Percentiles rank a stretch among this genome's conserved stretches.
These are phyloP conservation scores for Eleusine indica DNA, from an alignment of 176 grass and related monocot species.

Conservation along the genomic window DNA sequence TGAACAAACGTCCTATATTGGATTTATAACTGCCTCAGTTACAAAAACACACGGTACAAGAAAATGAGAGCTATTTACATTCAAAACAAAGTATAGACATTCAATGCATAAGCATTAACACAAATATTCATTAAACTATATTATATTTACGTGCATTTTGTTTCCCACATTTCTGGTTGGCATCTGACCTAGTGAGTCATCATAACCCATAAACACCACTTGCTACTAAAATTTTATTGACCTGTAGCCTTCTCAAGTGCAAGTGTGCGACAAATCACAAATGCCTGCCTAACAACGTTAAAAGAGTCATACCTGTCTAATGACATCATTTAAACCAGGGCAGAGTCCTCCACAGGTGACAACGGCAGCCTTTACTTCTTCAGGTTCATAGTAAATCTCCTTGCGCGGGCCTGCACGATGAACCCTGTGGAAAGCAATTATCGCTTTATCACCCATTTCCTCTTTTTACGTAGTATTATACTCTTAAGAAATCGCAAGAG, in stretches of 20 bases:
- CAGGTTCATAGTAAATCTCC: constrained; percentile 89
- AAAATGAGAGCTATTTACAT: background rate
- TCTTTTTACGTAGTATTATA: constrained; percentile 6
- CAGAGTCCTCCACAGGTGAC: constrained; percentile 97
- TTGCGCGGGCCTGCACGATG: constrained; percentile 95
- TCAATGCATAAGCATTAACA: constrained; percentile 13
- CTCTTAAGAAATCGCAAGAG: background rate
- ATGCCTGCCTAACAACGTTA: constrained; percentile 2
- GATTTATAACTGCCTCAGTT: background rate
- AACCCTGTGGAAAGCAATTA: constrained; percentile 60
- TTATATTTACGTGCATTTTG: background rate
- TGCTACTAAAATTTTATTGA: background rate
- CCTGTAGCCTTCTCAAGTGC: background rate
- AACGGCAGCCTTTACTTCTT: constrained; percentile 96
- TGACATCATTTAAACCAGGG: constrained; percentile 98
- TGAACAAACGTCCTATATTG: constrained; percentile 11
- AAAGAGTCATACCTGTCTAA: constrained; percentile 72
- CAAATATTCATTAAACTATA: background rate
- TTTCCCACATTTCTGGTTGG: background rate
- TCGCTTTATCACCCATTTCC: constrained; percentile 1
- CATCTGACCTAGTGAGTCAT: constrained; percentile 10
- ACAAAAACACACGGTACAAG: background rate
- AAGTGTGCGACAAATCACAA: constrained; percentile 18
- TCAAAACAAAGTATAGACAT: constrained; percentile 2
- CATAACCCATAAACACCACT: constrained; percentile 9